Evolutionary conservation across 2,329 filamentous ascomycete genomes (phyloP).

Genomic region (Colletotrichum sp.): DNA sequence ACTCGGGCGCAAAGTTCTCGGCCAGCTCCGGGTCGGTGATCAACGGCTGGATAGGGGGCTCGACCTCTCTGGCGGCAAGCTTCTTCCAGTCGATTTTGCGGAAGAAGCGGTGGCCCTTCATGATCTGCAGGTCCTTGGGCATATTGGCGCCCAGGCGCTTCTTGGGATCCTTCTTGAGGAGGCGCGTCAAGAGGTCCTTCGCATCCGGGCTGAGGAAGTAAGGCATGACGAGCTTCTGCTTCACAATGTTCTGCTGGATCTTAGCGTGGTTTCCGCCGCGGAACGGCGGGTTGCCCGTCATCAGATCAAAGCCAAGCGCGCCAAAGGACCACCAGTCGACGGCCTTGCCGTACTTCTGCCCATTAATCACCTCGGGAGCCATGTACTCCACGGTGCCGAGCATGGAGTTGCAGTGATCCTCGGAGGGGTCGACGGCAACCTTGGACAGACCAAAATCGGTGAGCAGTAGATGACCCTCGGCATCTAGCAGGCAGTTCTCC

Average conservation of each 20-base stretch:
- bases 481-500: slow-evolving; percentile 93
- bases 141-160: slow-evolving; percentile 90
- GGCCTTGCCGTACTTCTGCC: slow-evolving; percentile 87
- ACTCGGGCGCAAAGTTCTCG: slow-evolving; percentile 95
- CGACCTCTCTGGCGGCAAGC: slow-evolving; percentile 80
- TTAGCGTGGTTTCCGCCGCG: slow-evolving; percentile 90
- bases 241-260: slow-evolving; percentile 94
- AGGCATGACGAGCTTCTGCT: slow-evolving; percentile 86
- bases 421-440: slow-evolving; percentile 73
- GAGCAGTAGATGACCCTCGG: slow-evolving; percentile 88
- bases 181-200: slow-evolving; percentile 88
- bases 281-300: slow-evolving; percentile 93
- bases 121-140: slow-evolving; percentile 82
- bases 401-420: slow-evolving; percentile 80
- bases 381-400: slow-evolving; percentile 98
- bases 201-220: slow-evolving; percentile 92
- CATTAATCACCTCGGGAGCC: slow-evolving; percentile 92
- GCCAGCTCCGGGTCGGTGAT: slow-evolving; percentile 95
- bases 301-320: slow-evolving; percentile 87
- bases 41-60: slow-evolving; percentile 88
- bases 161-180: slow-evolving; percentile 88
- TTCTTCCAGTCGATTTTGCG: slow-evolving; percentile 94
- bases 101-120: slow-evolving; percentile 97
- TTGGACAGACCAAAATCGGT: slow-evolving; percentile 98
- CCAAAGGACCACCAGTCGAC: slow-evolving; percentile 99